Evolutionary conservation across 305 asterid species (phyloP), one percentile per base, ranked within the genome.

Genomic region (Nicotiana rustica): DNA sequence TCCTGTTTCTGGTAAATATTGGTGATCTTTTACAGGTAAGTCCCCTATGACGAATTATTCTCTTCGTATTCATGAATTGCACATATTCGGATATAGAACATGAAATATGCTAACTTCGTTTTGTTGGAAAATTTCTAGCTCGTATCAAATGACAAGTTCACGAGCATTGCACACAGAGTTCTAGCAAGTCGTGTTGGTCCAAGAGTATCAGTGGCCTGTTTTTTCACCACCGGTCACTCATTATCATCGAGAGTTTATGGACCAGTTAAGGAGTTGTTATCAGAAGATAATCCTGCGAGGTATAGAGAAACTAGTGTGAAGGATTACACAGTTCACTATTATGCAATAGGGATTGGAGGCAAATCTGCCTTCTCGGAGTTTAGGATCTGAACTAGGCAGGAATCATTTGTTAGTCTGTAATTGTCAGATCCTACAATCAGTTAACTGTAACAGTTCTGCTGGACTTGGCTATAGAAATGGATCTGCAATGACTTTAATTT

Each of bases 11-110:
- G 86, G 82, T 80, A 21, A 84, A 80, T 59, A 7, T 73, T 10
- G 86, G 86, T 61, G 84, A 84, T 71, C 82, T 84, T 64, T 52
- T 84, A 33, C 82, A 84, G 69, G 86, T 61, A 84, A 84, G 64
- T 80, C 41, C 41, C 10, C 4, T 55, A 73, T 73, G 21, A 60
- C 1, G 7, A 60, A 38, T 6, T 38, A 38, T 38, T 38, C 47
- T 38, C 9, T 6, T 38, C 7, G 17, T 67, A 67, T 67, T 33
- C 29, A 35, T 17, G 0, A 7, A 67, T 15, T 35, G 29, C 29
- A 68, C 36, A n/a, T 68, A 8, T 67, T 31, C n/a, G n/a, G 17
- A 35, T 31, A 31, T 17, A 3, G 29, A 36, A n/a, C 5, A 17
- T 36, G 15, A 9, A 36, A 35, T 36, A 29, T 68, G 55, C 31